These are phyloP conservation scores for Coffea humblotiana DNA, from an alignment of 305 asterid species.

Conservation along the genomic window DNA sequence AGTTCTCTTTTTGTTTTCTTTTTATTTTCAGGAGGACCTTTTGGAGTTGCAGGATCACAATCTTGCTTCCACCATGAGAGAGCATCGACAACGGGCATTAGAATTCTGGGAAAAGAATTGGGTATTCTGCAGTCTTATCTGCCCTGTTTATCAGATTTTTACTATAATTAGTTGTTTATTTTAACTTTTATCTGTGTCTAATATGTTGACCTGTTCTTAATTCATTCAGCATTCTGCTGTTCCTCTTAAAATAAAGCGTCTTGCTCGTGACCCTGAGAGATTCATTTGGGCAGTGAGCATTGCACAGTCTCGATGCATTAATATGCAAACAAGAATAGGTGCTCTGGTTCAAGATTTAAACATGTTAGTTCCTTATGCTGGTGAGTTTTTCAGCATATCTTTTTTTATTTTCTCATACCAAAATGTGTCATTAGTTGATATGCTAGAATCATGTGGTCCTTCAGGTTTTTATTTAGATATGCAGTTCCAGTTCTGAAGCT, in stretches of 20 bases:
- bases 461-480: neutral
- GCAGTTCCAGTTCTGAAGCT: neutral
- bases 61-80: slow-evolving; percentile 74
- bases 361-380: slow-evolving; percentile 95
- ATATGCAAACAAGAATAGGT: slow-evolving; percentile 80
- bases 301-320: slow-evolving; percentile 83
- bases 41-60: slow-evolving; percentile 82
- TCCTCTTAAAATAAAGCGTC: slow-evolving; percentile 90
- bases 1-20: slow-evolving; percentile 20
- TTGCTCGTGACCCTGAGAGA: slow-evolving; percentile 89
- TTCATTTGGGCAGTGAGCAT: slow-evolving; percentile 93
- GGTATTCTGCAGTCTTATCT: slow-evolving; percentile 47
- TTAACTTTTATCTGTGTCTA: neutral
- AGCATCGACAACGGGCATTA: slow-evolving; percentile 68
- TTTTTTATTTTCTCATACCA: slow-evolving; percentile 7
- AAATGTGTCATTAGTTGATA: neutral
- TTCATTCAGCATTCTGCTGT: slow-evolving; percentile 76
- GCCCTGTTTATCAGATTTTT: slow-evolving; percentile 11
- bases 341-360: slow-evolving; percentile 84
- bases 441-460: neutral
- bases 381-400: slow-evolving; percentile 46
- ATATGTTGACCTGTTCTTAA: slow-evolving; percentile 21
- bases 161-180: slow-evolving; percentile 2
- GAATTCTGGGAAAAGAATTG: slow-evolving; percentile 96
- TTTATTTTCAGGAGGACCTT: slow-evolving; percentile 73